phyloP scores from a whole-genome alignment of 306 rosid species.

The Glycine tomentella region DNA sequence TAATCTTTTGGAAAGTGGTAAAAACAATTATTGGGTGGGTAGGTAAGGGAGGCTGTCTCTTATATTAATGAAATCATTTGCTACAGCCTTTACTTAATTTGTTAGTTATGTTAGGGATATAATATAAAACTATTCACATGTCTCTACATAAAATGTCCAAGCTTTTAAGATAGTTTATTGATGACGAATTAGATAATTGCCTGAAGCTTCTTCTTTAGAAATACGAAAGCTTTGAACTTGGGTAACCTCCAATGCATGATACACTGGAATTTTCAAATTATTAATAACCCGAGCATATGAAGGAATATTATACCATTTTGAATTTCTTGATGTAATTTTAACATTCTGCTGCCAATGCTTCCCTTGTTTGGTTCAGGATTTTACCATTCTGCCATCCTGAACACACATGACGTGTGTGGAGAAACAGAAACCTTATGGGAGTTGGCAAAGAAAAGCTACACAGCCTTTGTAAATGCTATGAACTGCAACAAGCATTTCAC shows the following conservation, averaged over 20 bases:
- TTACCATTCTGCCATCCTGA: slow-evolving; percentile 88
- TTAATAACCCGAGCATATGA: not conserved
- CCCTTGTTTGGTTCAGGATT: slow-evolving; percentile 65
- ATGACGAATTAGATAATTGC: not conserved
- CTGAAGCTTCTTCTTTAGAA: not conserved
- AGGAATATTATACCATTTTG: not conserved
- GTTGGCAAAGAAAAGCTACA: slow-evolving; percentile 72
- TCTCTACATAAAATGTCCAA: not conserved
- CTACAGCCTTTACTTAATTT: not conserved
- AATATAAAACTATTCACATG: not conserved
- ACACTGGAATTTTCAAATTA: slow-evolving; percentile 2
- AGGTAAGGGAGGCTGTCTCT: not conserved
- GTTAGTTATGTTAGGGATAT: not conserved
- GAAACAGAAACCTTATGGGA: slow-evolving; percentile 78
- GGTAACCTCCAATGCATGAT: not conserved
- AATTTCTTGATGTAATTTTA: not conserved
- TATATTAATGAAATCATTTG: slow-evolving; percentile 21
- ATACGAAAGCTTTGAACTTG: not conserved
- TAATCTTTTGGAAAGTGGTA: not conserved
- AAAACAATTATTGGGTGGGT: not conserved
- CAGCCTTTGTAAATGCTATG: slow-evolving; percentile 64
- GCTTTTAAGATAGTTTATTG: not conserved
- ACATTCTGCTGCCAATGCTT: slow-evolving; percentile 15
- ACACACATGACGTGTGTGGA: slow-evolving; percentile 77
- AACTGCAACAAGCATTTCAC: slow-evolving; percentile 84